Evolutionary conservation across 23 red algal species (phyloP).

Genomic region (Cyanidioschyzon merolae): DNA sequence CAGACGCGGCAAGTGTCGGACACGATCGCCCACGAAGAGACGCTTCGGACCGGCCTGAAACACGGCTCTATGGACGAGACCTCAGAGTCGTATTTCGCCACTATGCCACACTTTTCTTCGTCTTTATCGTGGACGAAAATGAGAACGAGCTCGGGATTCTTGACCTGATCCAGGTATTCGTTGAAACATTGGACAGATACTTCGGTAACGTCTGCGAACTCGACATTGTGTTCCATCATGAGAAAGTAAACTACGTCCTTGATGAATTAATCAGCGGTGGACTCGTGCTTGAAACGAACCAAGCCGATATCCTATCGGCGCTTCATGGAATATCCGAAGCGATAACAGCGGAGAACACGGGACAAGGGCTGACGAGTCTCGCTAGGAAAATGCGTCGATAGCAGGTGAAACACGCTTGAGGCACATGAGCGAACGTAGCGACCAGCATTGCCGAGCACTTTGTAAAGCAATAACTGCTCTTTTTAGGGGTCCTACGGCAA

Average conservation of each 20-base stretch:
- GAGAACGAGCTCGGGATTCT: conserved; percentile 89
- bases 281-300: conserved; percentile 76
- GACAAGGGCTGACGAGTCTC: no score
- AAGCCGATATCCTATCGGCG: conserved; percentile 60
- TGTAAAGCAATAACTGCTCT: no score
- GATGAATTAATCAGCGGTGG: conserved; percentile 92
- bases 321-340: conserved; percentile 19
- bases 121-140: conserved; percentile 60
- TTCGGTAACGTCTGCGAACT: conserved; percentile 98
- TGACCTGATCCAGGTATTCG: conserved; percentile 95
- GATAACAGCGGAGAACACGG: background rate
- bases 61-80: conserved; percentile 25
- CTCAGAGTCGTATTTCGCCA: conserved; percentile 70
- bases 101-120: conserved; percentile 93
- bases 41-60: background rate
- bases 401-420: no score
- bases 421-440: no score
- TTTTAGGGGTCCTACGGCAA: no score
- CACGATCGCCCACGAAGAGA: background rate
- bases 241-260: conserved; percentile 82
- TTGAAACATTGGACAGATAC: conserved; percentile 85
- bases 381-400: no score
- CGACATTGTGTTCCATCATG: conserved; percentile 84
- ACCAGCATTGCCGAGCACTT: no score
- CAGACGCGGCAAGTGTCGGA: no score